These are phyloP conservation scores for Dimocarpus longan DNA, from an alignment of 345 rosid genomes.

Conservation along the genomic window DNA sequence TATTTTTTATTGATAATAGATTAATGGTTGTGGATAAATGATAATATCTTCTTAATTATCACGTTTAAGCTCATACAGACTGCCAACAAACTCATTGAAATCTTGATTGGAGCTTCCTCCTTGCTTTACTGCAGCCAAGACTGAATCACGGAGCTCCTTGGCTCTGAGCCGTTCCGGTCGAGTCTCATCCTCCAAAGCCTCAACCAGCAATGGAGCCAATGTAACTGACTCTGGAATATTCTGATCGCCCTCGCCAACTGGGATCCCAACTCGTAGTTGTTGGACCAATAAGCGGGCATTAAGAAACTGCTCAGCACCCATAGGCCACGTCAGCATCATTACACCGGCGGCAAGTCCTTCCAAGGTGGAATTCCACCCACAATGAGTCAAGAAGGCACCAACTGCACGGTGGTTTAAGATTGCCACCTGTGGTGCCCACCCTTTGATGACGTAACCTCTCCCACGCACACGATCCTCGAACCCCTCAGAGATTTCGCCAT, in stretches of 20 bases:
- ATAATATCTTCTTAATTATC: too few species aligned
- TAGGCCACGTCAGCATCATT: conserved; percentile 47
- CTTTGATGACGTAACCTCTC: conserved; percentile 17
- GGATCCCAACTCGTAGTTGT: conserved; percentile 17
- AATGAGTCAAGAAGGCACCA: conserved; percentile 17
- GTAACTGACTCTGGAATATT: conserved; percentile 29
- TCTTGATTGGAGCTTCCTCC: conserved; percentile 41
- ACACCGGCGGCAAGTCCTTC: conserved; percentile 37
- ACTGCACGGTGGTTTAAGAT: conserved; percentile 14
- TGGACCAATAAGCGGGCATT: conserved; percentile 36
- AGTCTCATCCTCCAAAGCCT: conserved; percentile 20
- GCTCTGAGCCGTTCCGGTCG: conserved; percentile 19
- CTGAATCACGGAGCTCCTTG: conserved; percentile 19
- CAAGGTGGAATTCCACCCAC: conserved; percentile 24
- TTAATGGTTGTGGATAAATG: too few species aligned
- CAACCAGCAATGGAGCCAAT: conserved; percentile 33
- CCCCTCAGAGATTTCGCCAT: background rate
- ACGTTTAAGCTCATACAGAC: background rate
- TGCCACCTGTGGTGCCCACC: conserved; percentile 24
- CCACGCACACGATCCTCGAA: conserved; percentile 19
- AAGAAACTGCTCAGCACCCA: conserved; percentile 40
- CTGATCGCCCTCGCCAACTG: conserved; percentile 37
- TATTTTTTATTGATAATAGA: background rate
- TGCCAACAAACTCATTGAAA: conserved; percentile 29
- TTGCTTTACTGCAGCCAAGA: conserved; percentile 12